These are phyloP conservation scores for Neurospora crassa DNA, from an alignment of 2,329 filamentous ascomycete genomes.

Conservation along the genomic window DNA sequence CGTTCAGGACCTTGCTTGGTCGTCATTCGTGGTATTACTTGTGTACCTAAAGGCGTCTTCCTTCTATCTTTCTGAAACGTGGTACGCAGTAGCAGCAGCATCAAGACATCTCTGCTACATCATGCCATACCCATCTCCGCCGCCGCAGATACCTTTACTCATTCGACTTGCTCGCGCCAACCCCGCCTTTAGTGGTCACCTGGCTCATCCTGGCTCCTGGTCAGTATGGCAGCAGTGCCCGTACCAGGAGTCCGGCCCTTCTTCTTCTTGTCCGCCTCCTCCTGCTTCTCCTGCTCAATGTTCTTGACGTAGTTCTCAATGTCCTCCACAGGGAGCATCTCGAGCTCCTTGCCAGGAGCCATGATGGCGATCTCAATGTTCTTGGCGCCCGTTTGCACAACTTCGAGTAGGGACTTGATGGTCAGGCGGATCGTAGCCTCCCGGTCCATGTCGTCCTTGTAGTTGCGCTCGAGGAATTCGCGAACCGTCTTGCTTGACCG, in stretches of 20 bases:
- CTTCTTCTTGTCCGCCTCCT: conserved; percentile 97
- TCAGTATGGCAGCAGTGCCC: conserved; percentile 64
- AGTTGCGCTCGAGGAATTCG: conserved; percentile 97
- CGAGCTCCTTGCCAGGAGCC: conserved; percentile 81
- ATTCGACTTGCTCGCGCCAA: not conserved
- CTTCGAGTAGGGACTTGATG: conserved; percentile 95
- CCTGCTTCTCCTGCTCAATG: conserved; percentile 98
- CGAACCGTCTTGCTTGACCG: conserved; percentile 98
- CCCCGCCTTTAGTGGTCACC: not conserved
- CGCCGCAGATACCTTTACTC: not conserved
- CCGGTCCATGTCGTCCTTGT: conserved; percentile 95
- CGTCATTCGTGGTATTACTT: not conserved
- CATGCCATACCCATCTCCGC: not conserved
- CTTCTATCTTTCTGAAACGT: not conserved
- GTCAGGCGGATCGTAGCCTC: conserved; percentile 94
- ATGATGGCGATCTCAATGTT: conserved; percentile 99
- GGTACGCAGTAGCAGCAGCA: not conserved
- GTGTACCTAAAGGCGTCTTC: not conserved
- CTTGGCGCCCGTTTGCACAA: conserved; percentile 97
- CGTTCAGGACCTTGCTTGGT: not conserved
- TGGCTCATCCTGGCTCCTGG: conserved; percentile 41
- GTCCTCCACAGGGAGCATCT: conserved; percentile 90
- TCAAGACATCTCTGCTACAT: not conserved
- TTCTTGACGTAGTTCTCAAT: conserved; percentile 97
- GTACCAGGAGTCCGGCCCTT: conserved; percentile 63